Conservation (phyloP, 225 moss, liverwort and hornwort genomes). For the Physcomitrium patens region DNA sequence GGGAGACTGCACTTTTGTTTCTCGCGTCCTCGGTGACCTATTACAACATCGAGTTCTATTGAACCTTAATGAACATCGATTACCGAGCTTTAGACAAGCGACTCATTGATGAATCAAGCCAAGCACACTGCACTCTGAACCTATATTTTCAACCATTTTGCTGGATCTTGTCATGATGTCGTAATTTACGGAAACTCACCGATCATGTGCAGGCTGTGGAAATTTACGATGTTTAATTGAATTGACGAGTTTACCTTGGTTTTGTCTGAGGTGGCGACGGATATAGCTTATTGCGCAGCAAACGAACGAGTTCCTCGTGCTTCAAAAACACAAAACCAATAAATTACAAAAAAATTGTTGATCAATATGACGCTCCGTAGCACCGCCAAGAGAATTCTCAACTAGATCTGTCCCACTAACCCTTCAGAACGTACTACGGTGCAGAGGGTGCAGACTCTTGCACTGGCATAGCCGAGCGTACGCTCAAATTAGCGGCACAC, state of each 20-base stretch:
- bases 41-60: constrained; percentile 19
- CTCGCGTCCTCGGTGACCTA: constrained; percentile 43
- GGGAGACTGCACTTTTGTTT: constrained; percentile 35
- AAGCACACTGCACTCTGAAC: background rate
- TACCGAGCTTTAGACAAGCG: background rate
- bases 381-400: background rate
- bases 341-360: constrained; percentile 10
- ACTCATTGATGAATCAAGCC: background rate
- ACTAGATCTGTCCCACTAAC: background rate
- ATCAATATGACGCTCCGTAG: constrained; percentile 1
- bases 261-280: constrained; percentile 29
- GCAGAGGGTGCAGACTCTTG: background rate
- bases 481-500: background rate
- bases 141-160: background rate
- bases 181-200: background rate
- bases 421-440: background rate
- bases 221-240: background rate
- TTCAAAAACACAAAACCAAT: constrained; percentile 25
- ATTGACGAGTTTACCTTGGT: constrained; percentile 33
- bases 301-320: constrained; percentile 61
- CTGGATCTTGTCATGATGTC: background rate
- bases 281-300: constrained; percentile 49
- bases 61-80: background rate
- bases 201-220: background rate
- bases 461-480: too few relatives aligned